Evolutionary conservation across 768 basidiomycete species (phyloP), one percentile per base, ranked within the genome.

Genomic region (Daedaleopsis sinensis): DNA sequence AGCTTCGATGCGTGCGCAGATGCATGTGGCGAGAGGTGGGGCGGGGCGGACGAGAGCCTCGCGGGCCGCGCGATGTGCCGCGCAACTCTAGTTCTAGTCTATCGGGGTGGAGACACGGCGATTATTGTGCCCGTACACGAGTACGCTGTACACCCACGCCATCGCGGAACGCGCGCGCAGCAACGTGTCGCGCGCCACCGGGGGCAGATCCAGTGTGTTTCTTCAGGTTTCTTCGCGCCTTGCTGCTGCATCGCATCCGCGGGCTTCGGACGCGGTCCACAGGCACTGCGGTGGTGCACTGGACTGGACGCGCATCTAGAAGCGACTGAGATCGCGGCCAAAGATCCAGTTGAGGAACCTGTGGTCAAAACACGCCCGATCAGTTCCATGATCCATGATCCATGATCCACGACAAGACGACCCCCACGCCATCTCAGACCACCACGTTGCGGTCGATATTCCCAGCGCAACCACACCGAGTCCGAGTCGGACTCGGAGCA

Each of bases 331-430:
- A 70, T 91, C 89, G 27, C 89, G 84, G 8, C 89, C 89, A 72
- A 90, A 89, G 50, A 90, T 87, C 89, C 88, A 90, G 70, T 87
- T 89, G 66, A 89, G 70, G 77, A 89, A 89, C 88, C 85, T 86
- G 62, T 47, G 63, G 35, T 23, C 18, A 19, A 0, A 36, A 24
- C 37, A 23, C 1, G 37, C 10, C 21, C 18, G 10, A 24, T 49
- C 47, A 49, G 47, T 24, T 49, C 47, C 47, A 24, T 27, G 21
- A 49, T 23, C 11, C 23, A n/a, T 47, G 46, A n/a, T 18, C 57
- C 58, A 24, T 57, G 23, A 53, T 57, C 46, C 12, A 57, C 38
- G 43, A 32, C 55, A 32, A 32, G 27, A 3, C 27, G 27, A 52
- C 44, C 43, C 10, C 39, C 39, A 42, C 39, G 39, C 39, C 27